phyloP scores from a whole-genome alignment of 2,329 filamentous ascomycete species.

The Ramichloridium luteum region DNA sequence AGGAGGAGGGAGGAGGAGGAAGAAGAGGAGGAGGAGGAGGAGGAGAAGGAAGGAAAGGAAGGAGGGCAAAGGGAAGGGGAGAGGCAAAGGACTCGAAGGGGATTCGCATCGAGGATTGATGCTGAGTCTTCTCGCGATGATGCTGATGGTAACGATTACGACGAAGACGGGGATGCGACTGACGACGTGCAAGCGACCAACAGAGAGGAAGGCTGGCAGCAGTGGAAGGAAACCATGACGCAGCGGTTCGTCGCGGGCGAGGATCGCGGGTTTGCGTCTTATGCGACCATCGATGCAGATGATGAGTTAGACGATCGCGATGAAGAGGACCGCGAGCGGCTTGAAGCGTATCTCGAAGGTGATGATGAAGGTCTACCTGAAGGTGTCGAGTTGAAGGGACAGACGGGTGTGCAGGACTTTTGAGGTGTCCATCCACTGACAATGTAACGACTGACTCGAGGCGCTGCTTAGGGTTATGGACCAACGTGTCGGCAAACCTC shows the following conservation, averaged over 20 bases:
- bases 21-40: no score
- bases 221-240: slow-evolving; percentile 62
- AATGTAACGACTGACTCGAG: no score
- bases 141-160: slow-evolving; percentile 38
- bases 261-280: slow-evolving; percentile 73
- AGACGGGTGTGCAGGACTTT: slow-evolving; percentile 40
- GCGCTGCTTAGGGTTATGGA: no score
- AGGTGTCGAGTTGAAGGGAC: slow-evolving; percentile 27
- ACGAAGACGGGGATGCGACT: slow-evolving; percentile 38
- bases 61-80: no score
- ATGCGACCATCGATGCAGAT: slow-evolving; percentile 55
- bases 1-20: no score
- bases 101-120: no score
- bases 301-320: slow-evolving; percentile 58
- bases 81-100: no score
- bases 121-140: no score
- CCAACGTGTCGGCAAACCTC: no score
- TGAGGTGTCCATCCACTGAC: no score
- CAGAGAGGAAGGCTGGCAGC: slow-evolving; percentile 53
- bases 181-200: slow-evolving; percentile 40
- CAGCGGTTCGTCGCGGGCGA: slow-evolving; percentile 62
- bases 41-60: no score
- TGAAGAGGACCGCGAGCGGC: slow-evolving; percentile 46
- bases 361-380: slow-evolving; percentile 43
- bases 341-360: slow-evolving; percentile 70